Conservation (phyloP, 257 asterid species). For the Solanum sitiens region DNA sequence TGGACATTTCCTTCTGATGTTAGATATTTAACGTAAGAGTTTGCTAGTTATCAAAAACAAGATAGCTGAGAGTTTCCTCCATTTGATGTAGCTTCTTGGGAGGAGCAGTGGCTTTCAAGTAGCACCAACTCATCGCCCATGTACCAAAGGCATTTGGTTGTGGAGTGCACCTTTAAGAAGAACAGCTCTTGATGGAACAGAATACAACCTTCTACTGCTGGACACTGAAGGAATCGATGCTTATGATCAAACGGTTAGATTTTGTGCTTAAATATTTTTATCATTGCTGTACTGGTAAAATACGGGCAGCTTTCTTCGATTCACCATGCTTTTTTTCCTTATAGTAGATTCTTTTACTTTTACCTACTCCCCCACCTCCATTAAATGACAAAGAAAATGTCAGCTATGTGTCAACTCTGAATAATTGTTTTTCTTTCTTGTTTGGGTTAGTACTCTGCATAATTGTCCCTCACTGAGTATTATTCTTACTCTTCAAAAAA, state of each 20-base stretch:
- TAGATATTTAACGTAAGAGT: neutral
- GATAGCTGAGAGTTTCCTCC: neutral
- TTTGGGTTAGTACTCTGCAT: neutral
- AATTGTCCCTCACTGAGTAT: neutral
- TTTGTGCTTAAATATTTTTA: conserved; percentile 5
- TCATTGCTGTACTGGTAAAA: neutral
- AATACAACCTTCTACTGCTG: conserved; percentile 79
- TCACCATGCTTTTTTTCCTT: neutral
- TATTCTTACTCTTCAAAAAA: neutral
- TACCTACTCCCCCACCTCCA: neutral
- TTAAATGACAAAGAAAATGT: neutral
- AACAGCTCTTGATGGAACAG: conserved; percentile 97
- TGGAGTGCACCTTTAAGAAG: conserved; percentile 92
- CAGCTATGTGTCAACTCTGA: neutral
- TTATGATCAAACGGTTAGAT: conserved; percentile 94
- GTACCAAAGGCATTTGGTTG: conserved; percentile 99
- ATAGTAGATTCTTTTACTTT: neutral
- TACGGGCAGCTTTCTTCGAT: neutral
- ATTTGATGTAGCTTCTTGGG: conserved; percentile 76
- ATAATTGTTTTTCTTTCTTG: neutral
- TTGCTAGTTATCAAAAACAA: neutral
- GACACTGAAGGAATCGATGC: conserved; percentile 99
- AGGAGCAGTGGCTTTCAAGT: conserved; percentile 99
- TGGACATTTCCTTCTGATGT: neutral
- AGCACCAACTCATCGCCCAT: conserved; percentile 94